phyloP scores from a whole-genome alignment of 208 protist genomes.

The Zelonia costaricensis region DNA sequence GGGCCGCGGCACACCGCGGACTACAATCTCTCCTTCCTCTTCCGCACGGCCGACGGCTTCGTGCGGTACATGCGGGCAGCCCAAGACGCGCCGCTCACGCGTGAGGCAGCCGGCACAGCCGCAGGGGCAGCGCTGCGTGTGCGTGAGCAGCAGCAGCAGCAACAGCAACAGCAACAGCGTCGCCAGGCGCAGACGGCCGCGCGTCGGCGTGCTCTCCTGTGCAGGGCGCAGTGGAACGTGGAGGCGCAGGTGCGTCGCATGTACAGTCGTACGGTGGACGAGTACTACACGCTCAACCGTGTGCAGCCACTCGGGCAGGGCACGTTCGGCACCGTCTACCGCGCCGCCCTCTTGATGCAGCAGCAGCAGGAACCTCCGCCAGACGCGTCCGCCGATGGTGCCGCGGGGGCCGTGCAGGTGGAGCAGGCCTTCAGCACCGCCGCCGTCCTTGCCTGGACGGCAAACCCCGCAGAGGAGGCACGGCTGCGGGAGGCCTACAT shows the following conservation, averaged over 20 bases:
- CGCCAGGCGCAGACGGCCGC: slow-evolving; percentile 4
- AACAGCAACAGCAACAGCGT: not conserved
- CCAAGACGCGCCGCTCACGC: not conserved
- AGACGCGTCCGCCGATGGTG: not conserved
- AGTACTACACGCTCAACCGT: slow-evolving; percentile 45
- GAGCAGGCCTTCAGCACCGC: slow-evolving; percentile 17
- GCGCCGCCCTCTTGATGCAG: slow-evolving; percentile 36
- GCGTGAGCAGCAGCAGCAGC: not conserved
- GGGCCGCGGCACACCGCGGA: slow-evolving; percentile 27
- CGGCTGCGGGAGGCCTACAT: slow-evolving; percentile 14
- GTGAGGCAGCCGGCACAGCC: not conserved
- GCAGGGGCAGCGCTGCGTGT: not conserved
- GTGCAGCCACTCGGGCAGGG: slow-evolving; percentile 37
- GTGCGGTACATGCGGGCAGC: slow-evolving; percentile 6
- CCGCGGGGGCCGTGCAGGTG: not conserved
- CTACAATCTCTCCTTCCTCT: slow-evolving; percentile 53
- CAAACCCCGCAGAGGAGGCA: slow-evolving; percentile 12
- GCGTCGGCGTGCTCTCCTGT: slow-evolving; percentile 29
- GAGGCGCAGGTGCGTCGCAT: slow-evolving; percentile 52
- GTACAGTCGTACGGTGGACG: slow-evolving; percentile 40
- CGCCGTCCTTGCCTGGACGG: not conserved
- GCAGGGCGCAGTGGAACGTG: slow-evolving; percentile 42
- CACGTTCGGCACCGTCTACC: slow-evolving; percentile 51
- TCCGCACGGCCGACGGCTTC: slow-evolving; percentile 31
- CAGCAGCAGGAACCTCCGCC: no score